Base-by-base conservation (phyloP, 371 early-diverging fungal genomes). In the Lichtheimia corymbifera region DNA sequence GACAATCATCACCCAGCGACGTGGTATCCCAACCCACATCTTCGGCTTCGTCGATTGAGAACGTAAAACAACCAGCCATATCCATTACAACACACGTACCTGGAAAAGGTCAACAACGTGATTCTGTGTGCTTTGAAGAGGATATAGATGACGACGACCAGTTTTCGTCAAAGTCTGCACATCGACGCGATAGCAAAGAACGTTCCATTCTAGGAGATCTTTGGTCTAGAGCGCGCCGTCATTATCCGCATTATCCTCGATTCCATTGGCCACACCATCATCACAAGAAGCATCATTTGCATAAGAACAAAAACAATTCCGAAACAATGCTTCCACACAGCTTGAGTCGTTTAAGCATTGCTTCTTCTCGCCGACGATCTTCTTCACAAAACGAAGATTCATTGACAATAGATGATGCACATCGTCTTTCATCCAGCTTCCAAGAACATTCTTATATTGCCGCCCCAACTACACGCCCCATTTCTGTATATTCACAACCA, bases 231-330 rank as follows among this genome's bases (percentile, higher is more conserved):
- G 70, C 76, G 47, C 65, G 65, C 15, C 41, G 58, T 24, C 65
- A 65, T 27, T 70, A 75, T 45, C 75, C 70, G 9, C 62, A 75
- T 30, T 67, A 74, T 53, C 74, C 74, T 17, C 55, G 61, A n/a
- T 73, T 72, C 28, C 66, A 68, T 53, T 64, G 68, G 65, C 59
- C 68, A 15, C 60, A 59, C 25, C 60, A 52, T n/a, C 62, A 61
- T 22, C 57, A 57, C 18, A 54, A 53, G 20, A 60, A 43, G 4
- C 59, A 53, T 4, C 63, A 42, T 28, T 57, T 43, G 15, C 61
- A 61, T 47, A 35, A 35, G 11, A 35, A 35, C 35, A 35, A 35
- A 9, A 35, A 35, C 11, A 35, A 35, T 35, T 35, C 35, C 2
- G 35, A 35, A 11, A 35, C 35, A 35, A 35, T 35, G 35, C 35